Evolutionary conservation across 805 yeast species (phyloP).

Genomic region (Brettanomyces naardenensis): DNA sequence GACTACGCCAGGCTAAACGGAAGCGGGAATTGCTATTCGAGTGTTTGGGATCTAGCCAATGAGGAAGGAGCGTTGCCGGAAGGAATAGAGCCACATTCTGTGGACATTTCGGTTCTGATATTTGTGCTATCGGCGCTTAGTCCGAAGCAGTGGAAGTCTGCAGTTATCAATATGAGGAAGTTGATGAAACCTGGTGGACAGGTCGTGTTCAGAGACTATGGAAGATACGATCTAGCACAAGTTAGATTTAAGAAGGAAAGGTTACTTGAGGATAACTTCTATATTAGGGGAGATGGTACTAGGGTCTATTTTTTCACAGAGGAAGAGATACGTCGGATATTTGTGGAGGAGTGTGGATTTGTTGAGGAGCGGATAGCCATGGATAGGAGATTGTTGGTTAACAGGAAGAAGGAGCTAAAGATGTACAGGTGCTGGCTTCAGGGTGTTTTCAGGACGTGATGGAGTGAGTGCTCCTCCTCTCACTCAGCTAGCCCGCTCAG

Average conservation of each 20-base stretch:
- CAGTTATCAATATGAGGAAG: constrained; percentile 61
- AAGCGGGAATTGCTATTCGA: constrained; percentile 50
- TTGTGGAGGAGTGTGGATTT: constrained; percentile 47
- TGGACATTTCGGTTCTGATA: constrained; percentile 89
- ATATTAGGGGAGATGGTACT: constrained; percentile 96
- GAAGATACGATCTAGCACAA: constrained; percentile 93
- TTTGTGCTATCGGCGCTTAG: constrained; percentile 89
- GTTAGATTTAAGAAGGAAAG: constrained; percentile 87
- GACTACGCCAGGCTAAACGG: constrained; percentile 37
- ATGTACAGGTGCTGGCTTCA: constrained; percentile 98
- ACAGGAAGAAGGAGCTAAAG: constrained; percentile 83
- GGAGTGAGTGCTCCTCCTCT: too few relatives aligned
- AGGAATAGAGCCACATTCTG: constrained; percentile 70
- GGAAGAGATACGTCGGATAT: constrained; percentile 75
- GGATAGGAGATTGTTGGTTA: constrained; percentile 84
- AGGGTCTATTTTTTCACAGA: constrained; percentile 96
- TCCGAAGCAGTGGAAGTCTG: constrained; percentile 86
- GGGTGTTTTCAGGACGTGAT: constrained; percentile 58
- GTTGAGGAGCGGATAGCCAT: constrained; percentile 73
- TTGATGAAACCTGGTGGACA: constrained; percentile 89
- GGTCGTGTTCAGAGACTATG: constrained; percentile 87
- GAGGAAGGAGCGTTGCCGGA: constrained; percentile 71
- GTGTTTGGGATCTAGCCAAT: constrained; percentile 94
- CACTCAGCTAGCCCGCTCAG: too few relatives aligned
- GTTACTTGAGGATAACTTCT: constrained; percentile 83